A percentile compares a stretch with the other conserved stretches of the same genome.
Evolutionary conservation across 2,329 filamentous ascomycete species (phyloP).

Genomic region (Teratosphaeriaceae sp.): DNA sequence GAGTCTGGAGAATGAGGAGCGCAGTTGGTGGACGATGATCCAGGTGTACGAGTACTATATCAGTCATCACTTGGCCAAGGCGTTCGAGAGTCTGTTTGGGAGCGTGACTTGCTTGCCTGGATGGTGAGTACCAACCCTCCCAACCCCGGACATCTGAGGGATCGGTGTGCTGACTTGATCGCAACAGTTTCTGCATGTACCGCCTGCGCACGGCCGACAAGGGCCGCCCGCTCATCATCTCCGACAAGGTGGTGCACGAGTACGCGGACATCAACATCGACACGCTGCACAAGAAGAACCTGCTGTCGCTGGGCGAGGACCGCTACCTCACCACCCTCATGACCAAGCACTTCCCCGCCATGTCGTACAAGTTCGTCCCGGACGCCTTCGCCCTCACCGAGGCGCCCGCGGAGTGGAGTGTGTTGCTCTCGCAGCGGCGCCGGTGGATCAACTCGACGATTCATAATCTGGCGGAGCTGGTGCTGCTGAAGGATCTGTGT

Average conservation of each 20-base stretch:
- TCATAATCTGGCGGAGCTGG: conserved; percentile 88
- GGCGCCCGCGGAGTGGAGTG: conserved; percentile 88
- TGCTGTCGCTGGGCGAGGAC: conserved; percentile 91
- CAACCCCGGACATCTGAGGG: not conserved
- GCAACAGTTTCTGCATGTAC: conserved; percentile 92
- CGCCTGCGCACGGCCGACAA: conserved; percentile 89
- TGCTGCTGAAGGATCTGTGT: conserved; percentile 87
- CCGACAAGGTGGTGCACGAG: conserved; percentile 78
- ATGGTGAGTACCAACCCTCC: conserved; percentile 61
- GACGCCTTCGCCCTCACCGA: conserved; percentile 92
- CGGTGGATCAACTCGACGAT: conserved; percentile 99
- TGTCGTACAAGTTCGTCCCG: conserved; percentile 94
- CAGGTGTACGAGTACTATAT: conserved; percentile 99
- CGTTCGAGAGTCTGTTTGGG: conserved; percentile 95
- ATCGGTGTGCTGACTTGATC: conserved; percentile 3
- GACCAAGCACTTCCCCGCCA: conserved; percentile 93
- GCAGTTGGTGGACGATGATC: conserved; percentile 99
- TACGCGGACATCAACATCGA: conserved; percentile 87
- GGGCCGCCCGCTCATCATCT: conserved; percentile 89
- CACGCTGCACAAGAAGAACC: conserved; percentile 90
- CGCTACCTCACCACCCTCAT: conserved; percentile 94
- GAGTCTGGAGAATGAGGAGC: conserved; percentile 88
- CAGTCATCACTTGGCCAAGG: conserved; percentile 92
- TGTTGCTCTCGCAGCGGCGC: conserved; percentile 93
- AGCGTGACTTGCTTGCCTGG: conserved; percentile 98